Conservation (phyloP, 2,329 filamentous ascomycete species). For the Chaetomiaceae sp. region DNA sequence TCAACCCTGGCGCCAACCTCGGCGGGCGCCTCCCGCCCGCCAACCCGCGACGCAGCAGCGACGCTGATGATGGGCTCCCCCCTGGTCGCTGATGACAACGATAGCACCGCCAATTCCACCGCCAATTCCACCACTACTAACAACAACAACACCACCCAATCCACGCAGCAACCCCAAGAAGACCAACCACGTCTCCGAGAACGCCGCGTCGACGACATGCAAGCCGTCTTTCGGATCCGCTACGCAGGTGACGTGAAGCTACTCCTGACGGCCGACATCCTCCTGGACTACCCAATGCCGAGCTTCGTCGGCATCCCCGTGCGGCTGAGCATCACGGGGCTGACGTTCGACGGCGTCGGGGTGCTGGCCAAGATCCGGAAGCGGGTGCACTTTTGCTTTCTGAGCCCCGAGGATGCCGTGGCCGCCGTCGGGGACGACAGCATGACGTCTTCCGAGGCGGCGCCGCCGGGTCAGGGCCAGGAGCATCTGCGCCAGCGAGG, state of each 20-base stretch:
- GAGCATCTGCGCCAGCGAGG: slow-evolving; percentile 16
- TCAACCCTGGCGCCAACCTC: slow-evolving; percentile 57
- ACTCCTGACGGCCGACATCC: slow-evolving; percentile 87
- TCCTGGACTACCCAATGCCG: slow-evolving; percentile 97
- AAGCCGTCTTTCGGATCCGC: slow-evolving; percentile 84
- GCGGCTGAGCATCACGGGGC: slow-evolving; percentile 88
- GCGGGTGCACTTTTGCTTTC: slow-evolving; percentile 87
- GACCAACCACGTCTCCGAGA: slow-evolving; percentile 54
- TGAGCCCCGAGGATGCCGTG: slow-evolving; percentile 85
- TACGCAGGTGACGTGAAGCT: slow-evolving; percentile 86
- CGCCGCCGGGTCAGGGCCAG: slow-evolving; percentile 25
- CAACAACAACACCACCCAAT: slow-evolving; percentile 12
- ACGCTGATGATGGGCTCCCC: slow-evolving; percentile 33
- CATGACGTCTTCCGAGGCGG: slow-evolving; percentile 29
- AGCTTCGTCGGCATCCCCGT: slow-evolving; percentile 95
- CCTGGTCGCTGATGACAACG: slow-evolving; percentile 37
- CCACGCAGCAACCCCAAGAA: background rate
- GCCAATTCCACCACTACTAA: slow-evolving; percentile 19
- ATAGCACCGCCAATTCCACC: slow-evolving; percentile 7
- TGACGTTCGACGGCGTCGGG: slow-evolving; percentile 92
- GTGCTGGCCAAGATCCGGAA: slow-evolving; percentile 88
- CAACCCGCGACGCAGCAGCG: slow-evolving; percentile 48
- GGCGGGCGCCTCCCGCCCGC: slow-evolving; percentile 48
- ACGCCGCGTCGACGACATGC: slow-evolving; percentile 77
- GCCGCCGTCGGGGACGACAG: slow-evolving; percentile 54